A percentile compares a stretch with the other conserved stretches of the same genome.
Conservation (phyloP, 805 yeast genomes). For the Ogataea wickerhamii region DNA sequence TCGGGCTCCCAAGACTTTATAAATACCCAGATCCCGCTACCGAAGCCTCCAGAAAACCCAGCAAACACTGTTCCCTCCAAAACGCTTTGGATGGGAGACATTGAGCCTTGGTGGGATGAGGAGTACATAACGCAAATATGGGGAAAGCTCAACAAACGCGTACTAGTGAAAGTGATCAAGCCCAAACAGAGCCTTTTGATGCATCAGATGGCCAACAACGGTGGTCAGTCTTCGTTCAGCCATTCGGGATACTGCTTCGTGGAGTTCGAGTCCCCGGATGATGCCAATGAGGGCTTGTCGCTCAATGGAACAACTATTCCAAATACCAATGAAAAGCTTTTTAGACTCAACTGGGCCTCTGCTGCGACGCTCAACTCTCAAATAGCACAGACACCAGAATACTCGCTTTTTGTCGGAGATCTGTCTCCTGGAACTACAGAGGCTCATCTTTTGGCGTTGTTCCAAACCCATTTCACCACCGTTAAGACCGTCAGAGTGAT, state of each 20-base stretch:
- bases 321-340: constrained; percentile 53
- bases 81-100: constrained; percentile 86
- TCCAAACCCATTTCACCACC: constrained; percentile 61
- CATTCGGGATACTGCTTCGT: constrained; percentile 72
- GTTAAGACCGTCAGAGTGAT: constrained; percentile 79
- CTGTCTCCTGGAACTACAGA: constrained; percentile 75
- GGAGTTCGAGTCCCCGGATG: constrained; percentile 65
- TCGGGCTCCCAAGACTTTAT: constrained; percentile 17
- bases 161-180: constrained; percentile 64
- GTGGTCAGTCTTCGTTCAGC: constrained; percentile 25
- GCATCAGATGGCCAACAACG: constrained; percentile 29
- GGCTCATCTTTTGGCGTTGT: constrained; percentile 69
- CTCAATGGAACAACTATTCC: constrained; percentile 66
- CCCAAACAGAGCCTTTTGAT: constrained; percentile 36
- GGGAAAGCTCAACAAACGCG: constrained; percentile 52
- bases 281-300: constrained; percentile 64
- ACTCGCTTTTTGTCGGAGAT: constrained; percentile 79
- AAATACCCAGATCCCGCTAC: constrained; percentile 34
- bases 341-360: constrained; percentile 79
- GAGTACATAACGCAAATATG: constrained; percentile 55
- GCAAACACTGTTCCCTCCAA: constrained; percentile 54
- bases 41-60: constrained; percentile 52
- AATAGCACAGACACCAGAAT: constrained; percentile 71
- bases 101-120: constrained; percentile 78
- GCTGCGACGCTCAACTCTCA: constrained; percentile 75